Conservation (phyloP, 257 asterid species). For the Striga asiatica region DNA sequence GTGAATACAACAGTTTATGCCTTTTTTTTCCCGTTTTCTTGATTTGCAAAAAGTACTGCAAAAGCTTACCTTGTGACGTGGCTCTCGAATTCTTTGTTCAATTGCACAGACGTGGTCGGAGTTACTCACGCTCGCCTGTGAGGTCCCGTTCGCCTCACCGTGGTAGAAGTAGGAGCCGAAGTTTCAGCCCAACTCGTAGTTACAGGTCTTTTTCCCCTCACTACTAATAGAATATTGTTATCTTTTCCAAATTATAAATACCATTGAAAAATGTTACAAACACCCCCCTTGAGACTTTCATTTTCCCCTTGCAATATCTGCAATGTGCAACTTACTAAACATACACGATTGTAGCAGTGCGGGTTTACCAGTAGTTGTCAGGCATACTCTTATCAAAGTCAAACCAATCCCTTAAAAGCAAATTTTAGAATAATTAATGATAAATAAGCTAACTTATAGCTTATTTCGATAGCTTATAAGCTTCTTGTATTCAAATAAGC, state of each 20-base stretch:
- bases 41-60: neutral
- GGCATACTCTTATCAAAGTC: too few relatives aligned
- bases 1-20: too few relatives aligned
- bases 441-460: too few relatives aligned
- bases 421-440: too few relatives aligned
- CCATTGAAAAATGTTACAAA: neutral
- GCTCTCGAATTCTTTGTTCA: neutral
- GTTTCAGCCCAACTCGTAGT: slow-evolving; percentile 41
- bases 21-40: neutral
- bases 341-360: too few relatives aligned
- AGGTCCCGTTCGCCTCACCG: slow-evolving; percentile 50
- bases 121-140: slow-evolving; percentile 37
- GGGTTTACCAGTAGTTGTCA: too few relatives aligned
- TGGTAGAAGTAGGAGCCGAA: slow-evolving; percentile 35
- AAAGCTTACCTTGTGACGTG: neutral
- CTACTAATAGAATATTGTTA: too few relatives aligned
- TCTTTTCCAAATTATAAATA: neutral
- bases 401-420: too few relatives aligned
- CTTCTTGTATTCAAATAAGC: too few relatives aligned
- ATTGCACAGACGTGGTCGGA: slow-evolving; percentile 13
- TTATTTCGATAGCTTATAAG: too few relatives aligned
- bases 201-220: slow-evolving; percentile 21
- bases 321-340: too few relatives aligned
- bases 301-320: neutral
- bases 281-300: neutral